Base-by-base conservation (phyloP, 2,329 filamentous ascomycete genomes). In the Ilyonectria destructans region DNA sequence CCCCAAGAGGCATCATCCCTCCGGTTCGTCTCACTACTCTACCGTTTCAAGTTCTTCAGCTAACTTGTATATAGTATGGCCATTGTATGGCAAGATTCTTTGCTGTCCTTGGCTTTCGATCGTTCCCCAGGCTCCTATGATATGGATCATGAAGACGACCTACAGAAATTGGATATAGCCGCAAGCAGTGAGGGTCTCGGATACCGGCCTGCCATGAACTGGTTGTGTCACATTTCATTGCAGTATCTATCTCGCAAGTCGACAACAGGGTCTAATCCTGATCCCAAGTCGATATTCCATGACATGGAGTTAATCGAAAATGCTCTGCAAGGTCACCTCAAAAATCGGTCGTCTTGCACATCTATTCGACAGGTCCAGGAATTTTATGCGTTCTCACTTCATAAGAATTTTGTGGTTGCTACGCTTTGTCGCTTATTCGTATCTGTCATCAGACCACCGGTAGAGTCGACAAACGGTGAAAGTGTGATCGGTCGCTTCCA, bases 21-120 rank as follows among this genome's bases (percentile, higher is more conserved):
- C 17, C 66, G 71, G 71, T 68, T 19, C 15, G 7, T 5, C 23
- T 13, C 1, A 10, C 10, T 2, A 4, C n/a, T 29, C 0, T 19
- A 4, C 19, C 1, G 2, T 4, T 8, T 1, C 4, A 17, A 6
- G 9, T 12, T 15, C 10, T 52, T 43, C 8, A n/a, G 15, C 59
- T 71, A 2, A 67, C 23, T 4, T 35, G 4, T 4, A 12, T 7
- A 12, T 6, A 74, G 71, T 2, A 60, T 69, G 6, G 69, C 69
- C 0, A 71, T 74, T 13, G 60, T 73, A 5, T 71, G 69, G 71
- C 71, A 74, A 37, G 71, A 73, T 5, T 35, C 69, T 1, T 67
- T 74, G 6, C 69, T 73, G 0, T 74, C 71, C 0, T 31, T 73
- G 1, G 71, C 71, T 1, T 73, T 74, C 37, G 71, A 68, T 48